Percentiles rank a stretch among this genome's conserved stretches.
Evolutionary conservation across 2,329 filamentous ascomycete species (phyloP).

Genomic region (Neopestalotiopsis sp.): DNA sequence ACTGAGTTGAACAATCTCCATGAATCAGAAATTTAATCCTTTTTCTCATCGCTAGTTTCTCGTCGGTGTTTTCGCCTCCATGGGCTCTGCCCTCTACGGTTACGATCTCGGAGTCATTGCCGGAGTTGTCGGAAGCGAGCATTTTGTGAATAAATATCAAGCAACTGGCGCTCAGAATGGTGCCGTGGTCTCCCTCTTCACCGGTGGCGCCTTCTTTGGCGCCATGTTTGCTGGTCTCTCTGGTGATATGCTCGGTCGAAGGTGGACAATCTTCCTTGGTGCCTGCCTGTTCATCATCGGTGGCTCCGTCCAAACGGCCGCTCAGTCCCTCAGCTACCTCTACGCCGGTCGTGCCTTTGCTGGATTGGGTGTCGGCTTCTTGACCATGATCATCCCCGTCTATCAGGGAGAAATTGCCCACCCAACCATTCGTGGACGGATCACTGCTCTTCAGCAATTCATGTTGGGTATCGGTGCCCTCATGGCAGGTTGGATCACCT

Average conservation of each 20-base stretch:
- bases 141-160: slow-evolving; percentile 47
- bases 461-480: slow-evolving; percentile 81
- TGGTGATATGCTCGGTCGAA: slow-evolving; percentile 64
- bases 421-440: slow-evolving; percentile 75
- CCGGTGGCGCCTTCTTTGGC: slow-evolving; percentile 69
- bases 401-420: slow-evolving; percentile 84
- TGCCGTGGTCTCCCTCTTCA: slow-evolving; percentile 79
- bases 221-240: slow-evolving; percentile 61
- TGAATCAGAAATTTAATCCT: background rate
- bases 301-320: slow-evolving; percentile 75
- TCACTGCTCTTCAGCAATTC: slow-evolving; percentile 80
- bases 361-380: slow-evolving; percentile 61
- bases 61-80: slow-evolving; percentile 58
- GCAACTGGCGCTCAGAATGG: slow-evolving; percentile 51
- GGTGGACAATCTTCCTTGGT: slow-evolving; percentile 74
- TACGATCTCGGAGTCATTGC: slow-evolving; percentile 61
- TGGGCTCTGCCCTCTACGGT: slow-evolving; percentile 59
- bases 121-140: slow-evolving; percentile 54
- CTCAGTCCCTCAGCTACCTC: slow-evolving; percentile 61
- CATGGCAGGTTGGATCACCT: slow-evolving; percentile 75
- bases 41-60: slow-evolving; percentile 44
- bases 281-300: slow-evolving; percentile 74
- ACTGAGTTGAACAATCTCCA: background rate
- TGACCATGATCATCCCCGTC: slow-evolving; percentile 55
- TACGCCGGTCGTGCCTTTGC: slow-evolving; percentile 74